Evolutionary conservation across 176 grass and related monocot genomes (phyloP).

Genomic region (Luzula sylvatica): DNA sequence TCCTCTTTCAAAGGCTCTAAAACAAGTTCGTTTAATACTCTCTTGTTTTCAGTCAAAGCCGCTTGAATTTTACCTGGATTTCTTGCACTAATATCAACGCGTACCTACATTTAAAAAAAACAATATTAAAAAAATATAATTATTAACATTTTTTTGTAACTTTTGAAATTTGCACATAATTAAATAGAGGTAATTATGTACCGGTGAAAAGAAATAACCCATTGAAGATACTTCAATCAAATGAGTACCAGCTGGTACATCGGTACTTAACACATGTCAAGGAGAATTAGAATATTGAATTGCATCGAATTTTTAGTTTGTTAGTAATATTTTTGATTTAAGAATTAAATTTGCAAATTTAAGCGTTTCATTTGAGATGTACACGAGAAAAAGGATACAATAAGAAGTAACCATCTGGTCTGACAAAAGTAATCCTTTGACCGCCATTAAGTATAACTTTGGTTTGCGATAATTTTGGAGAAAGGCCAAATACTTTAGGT

Average conservation of each 20-base stretch:
- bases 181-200: conserved; percentile 30
- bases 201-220: conserved; percentile 94
- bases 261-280: conserved; percentile 70
- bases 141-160: neutral
- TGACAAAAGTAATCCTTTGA: conserved; percentile 65
- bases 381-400: conserved; percentile 61
- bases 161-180: neutral
- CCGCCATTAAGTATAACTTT: conserved; percentile 97
- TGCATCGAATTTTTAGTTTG: neutral
- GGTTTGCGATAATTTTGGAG: conserved; percentile 54
- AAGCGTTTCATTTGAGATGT: neutral
- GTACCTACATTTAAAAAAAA: conserved; percentile 44
- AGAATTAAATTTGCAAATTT: neutral
- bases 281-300: conserved; percentile 8
- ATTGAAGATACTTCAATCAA: conserved; percentile 80
- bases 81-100: conserved; percentile 93
- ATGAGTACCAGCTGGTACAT: conserved; percentile 89
- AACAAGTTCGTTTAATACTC: conserved; percentile 76
- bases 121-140: neutral
- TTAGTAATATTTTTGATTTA: neutral
- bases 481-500: conserved; percentile 51
- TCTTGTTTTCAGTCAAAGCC: conserved; percentile 81
- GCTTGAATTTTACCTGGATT: conserved; percentile 96
- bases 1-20: conserved; percentile 86
- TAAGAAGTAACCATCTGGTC: conserved; percentile 93